These are phyloP conservation scores for Fraxinus americana DNA, from an alignment of 257 asterid species.

Conservation along the genomic window DNA sequence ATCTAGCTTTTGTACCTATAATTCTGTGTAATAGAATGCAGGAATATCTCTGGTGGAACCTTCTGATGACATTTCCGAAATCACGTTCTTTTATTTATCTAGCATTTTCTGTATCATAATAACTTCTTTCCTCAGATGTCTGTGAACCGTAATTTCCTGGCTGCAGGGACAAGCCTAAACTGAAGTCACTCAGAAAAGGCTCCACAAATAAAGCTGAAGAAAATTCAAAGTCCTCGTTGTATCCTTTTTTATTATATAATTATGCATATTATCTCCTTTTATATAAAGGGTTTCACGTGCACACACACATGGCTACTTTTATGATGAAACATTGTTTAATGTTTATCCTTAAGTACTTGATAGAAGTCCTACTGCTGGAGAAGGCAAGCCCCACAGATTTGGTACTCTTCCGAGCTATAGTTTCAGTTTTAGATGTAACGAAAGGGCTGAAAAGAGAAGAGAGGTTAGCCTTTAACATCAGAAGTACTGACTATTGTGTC, in stretches of 20 bases:
- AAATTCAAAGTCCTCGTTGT: conserved; percentile 20
- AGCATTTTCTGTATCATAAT: not conserved
- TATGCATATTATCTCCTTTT: not conserved
- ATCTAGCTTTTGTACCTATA: not conserved
- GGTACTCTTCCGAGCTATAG: conserved; percentile 79
- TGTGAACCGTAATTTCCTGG: conserved; percentile 12
- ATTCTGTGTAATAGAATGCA: conserved; percentile 15
- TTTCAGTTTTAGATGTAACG: conserved; percentile 89
- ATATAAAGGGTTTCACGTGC: conserved; percentile 4
- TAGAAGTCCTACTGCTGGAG: conserved; percentile 73
- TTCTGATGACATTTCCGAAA: conserved; percentile 16
- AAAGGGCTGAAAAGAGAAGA: conserved; percentile 92
- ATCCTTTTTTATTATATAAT: conserved; percentile 18
- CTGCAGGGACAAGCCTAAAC: conserved; percentile 31
- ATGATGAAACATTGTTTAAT: conserved; percentile 13
- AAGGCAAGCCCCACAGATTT: conserved; percentile 56
- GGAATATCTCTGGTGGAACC: conserved; percentile 3
- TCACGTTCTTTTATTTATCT: not conserved
- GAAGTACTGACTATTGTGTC: not conserved
- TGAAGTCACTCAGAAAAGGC: conserved; percentile 25
- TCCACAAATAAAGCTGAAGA: conserved; percentile 28
- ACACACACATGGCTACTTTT: not conserved
- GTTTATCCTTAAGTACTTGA: conserved; percentile 52
- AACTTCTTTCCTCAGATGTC: not conserved
- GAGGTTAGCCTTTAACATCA: conserved; percentile 61